These are phyloP conservation scores for Nakazawaea pomicola DNA, from an alignment of 805 yeast species.

Conservation along the genomic window DNA sequence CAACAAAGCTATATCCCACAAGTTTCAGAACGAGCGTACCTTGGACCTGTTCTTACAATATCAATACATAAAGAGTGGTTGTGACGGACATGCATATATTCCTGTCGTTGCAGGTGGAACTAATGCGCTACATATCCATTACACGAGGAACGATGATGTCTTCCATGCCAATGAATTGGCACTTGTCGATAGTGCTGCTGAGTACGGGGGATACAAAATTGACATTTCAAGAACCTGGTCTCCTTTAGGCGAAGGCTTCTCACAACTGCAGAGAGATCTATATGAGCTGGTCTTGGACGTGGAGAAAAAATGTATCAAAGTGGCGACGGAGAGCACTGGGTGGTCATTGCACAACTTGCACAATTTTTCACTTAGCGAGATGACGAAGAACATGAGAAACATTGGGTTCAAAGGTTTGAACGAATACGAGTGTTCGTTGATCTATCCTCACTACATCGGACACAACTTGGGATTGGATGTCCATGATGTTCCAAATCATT, in stretches of 20 bases:
- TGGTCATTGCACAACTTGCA: slow-evolving; percentile 72
- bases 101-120: slow-evolving; percentile 96
- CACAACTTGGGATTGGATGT: slow-evolving; percentile 93
- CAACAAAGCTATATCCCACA: slow-evolving; percentile 71
- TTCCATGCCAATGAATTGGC: slow-evolving; percentile 76
- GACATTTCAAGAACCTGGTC: slow-evolving; percentile 94
- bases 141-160: slow-evolving; percentile 85
- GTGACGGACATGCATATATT: slow-evolving; percentile 83
- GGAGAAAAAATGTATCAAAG: slow-evolving; percentile 69
- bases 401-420: slow-evolving; percentile 59
- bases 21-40: slow-evolving; percentile 68
- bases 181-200: slow-evolving; percentile 93
- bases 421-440: slow-evolving; percentile 46
- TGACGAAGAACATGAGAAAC: slow-evolving; percentile 63
- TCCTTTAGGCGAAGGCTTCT: slow-evolving; percentile 72
- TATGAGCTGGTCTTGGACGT: slow-evolving; percentile 86
- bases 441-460: slow-evolving; percentile 94
- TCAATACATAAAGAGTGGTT: slow-evolving; percentile 79
- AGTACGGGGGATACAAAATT: slow-evolving; percentile 88
- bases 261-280: slow-evolving; percentile 75
- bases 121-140: slow-evolving; percentile 88
- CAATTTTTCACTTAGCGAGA: slow-evolving; percentile 51
- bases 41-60: slow-evolving; percentile 78
- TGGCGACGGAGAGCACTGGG: slow-evolving; percentile 51
- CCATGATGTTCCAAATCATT: slow-evolving; percentile 68